Conservation (phyloP, 495 filamentous ascomycete species). For the Echria macrotheca region DNA sequence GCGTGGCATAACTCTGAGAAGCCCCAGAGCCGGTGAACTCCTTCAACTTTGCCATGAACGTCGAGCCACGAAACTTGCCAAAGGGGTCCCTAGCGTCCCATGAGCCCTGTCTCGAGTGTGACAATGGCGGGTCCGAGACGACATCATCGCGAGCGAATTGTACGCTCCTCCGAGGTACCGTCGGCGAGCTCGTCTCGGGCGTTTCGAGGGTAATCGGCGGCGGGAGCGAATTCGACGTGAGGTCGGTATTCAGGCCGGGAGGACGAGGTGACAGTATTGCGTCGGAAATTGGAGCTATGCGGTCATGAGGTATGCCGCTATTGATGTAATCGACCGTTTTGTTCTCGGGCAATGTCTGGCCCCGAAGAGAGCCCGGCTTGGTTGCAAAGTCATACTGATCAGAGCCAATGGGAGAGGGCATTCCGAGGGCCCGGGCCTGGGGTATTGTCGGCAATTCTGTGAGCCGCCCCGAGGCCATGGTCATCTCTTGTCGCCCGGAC, state of each 20-base stretch:
- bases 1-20: slow-evolving; percentile 41
- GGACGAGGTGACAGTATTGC: too few relatives aligned
- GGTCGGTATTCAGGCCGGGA: background rate
- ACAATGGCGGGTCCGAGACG: slow-evolving; percentile 33
- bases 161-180: slow-evolving; percentile 41
- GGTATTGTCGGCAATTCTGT: slow-evolving; percentile 26
- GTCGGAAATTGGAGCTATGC: slow-evolving; percentile 19
- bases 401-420: slow-evolving; percentile 19
- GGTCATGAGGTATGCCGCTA: slow-evolving; percentile 33
- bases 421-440: slow-evolving; percentile 19
- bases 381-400: slow-evolving; percentile 31
- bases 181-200: slow-evolving; percentile 19
- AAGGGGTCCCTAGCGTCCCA: slow-evolving; percentile 52
- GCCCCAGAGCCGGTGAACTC: slow-evolving; percentile 47
- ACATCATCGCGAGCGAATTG: slow-evolving; percentile 56
- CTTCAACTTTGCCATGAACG: slow-evolving; percentile 64
- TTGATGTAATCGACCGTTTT: slow-evolving; percentile 42
- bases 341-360: slow-evolving; percentile 12
- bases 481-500: slow-evolving; percentile 16
- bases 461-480: slow-evolving; percentile 22
- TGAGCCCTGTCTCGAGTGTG: slow-evolving; percentile 51
- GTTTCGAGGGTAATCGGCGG: slow-evolving; percentile 2
- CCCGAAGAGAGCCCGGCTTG: slow-evolving; percentile 13
- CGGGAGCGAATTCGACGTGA: slow-evolving; percentile 5
- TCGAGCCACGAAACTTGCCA: slow-evolving; percentile 51